Base-by-base conservation (phyloP, 129 eudicot genomes). In the Helianthus tuberosus region DNA sequence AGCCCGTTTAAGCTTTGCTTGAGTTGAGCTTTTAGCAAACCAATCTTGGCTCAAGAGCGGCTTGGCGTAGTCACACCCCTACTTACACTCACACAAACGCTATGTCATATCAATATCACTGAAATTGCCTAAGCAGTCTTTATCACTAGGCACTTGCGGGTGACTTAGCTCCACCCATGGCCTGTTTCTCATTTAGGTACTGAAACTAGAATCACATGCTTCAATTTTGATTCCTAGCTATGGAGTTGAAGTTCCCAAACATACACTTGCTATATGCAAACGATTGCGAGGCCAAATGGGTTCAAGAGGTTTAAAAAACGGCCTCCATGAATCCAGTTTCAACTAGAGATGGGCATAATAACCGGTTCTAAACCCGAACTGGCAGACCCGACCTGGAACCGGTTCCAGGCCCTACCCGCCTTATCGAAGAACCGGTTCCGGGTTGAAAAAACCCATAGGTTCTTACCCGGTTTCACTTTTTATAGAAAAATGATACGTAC, bases 221-320 rank as follows among this genome's bases (percentile, higher is more conserved):
- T 58, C 7, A 10, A 20, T 54, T 66, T 13, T 41, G 15, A 52
- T 66, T 66, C 13, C 63, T 6, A 16, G 2, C 25, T 15, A 27
- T 27, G 15, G 47, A 6, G 52, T 64, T 53, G 73, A 51, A 39
- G 58, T 52, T 75, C 46, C 13, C 25, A 32, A 29, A 61, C 17
- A 38, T 16, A 36, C 35, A 41, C 13, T 8, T 46, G 70, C 12
- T 48, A 16, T 48, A 61, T 62, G 36, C 29, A n/a, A 32, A 13
- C 36, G 57, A 46, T 15, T 73, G 13, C n/a, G 39, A 29, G 43
- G 55, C 44, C 66, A 39, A 53, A 39, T 53, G 72, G 41, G 51
- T 50, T 53, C 12, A 5, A 13, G 48, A 59, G 0, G 3, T 7
- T 29, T 29, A 29, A 29, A 35, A n/a, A 47, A 41, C 3, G 46